Evolutionary conservation across 2,329 filamentous ascomycete genomes (phyloP).

Genomic region (Neurospora crassa): DNA sequence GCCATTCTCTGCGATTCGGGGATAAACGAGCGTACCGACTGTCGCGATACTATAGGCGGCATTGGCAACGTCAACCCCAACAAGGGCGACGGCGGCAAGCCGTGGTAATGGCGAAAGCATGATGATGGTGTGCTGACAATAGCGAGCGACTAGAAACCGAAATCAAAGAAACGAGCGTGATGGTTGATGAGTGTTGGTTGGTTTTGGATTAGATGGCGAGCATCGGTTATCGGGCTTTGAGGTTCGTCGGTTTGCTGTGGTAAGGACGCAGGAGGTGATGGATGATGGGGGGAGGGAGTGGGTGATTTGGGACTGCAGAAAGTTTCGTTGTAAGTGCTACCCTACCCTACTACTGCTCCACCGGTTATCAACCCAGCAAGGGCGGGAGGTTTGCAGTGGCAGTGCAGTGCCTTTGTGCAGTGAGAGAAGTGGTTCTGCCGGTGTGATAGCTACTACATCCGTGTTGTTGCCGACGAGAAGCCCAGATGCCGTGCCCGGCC

Average conservation of each 20-base stretch:
- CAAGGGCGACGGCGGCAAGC: conserved; percentile 11
- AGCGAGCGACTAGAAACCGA: conserved; percentile 13
- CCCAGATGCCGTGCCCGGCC: neutral
- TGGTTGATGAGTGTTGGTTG: neutral
- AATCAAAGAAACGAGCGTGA: neutral
- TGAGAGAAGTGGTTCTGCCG: neutral
- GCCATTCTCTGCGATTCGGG: neutral
- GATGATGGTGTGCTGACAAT: conserved; percentile 1
- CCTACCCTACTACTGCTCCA: neutral
- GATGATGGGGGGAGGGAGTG: neutral
- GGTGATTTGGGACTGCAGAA: neutral
- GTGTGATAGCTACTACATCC: neutral
- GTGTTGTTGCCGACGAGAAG: neutral
- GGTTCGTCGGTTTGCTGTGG: neutral
- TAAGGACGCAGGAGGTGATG: neutral
- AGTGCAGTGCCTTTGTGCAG: no score
- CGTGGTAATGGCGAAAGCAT: conserved; percentile 12
- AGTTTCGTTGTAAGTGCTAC: neutral
- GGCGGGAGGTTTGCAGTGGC: neutral
- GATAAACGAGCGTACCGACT: conserved; percentile 9
- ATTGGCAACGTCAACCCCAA: conserved; percentile 9
- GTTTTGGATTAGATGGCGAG: conserved; percentile 2
- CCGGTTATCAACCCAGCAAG: neutral
- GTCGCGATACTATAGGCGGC: conserved; percentile 17
- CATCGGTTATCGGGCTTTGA: conserved; percentile 3